Evolutionary conservation across 441 rosid genomes (phyloP), one percentile per base, ranked within the genome.

Genomic region (Theobroma grandiflorum): DNA sequence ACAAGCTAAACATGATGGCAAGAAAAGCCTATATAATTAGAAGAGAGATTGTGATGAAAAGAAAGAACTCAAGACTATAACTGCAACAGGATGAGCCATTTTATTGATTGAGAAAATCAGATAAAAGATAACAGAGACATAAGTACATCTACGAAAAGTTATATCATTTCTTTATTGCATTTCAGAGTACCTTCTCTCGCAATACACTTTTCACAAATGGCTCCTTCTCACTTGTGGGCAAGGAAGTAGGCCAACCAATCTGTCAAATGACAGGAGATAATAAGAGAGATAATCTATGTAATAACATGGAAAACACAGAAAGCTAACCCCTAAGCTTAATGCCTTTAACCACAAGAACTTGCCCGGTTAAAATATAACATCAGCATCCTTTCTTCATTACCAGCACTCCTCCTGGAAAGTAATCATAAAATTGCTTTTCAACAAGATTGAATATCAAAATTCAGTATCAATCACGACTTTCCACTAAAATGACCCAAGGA

Each of bases 231-330:
- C 75, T 96, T 45, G 99, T 94, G 49, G 99, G 98, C 89, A 96
- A 82, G 18, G 97, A 92, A 73, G 93, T 89, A 81, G 99, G 99
- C 99, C 98, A 96, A 68, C 99, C 98, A 87, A 94, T 94, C 97
- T 96, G 90, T 81, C 88, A 66, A 82, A 53, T n/a, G 42, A 78
- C 43, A 12, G 58, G 20, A 8, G 18, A 72, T 37, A 53, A 59
- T 22, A 53, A 69, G 45, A 85, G 22, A 84, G 80, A 79, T 65
- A 57, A 76, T 59, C 22, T 16, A 68, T 10, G 71, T 18, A 38
- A 68, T 20, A 80, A 79, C 47, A 72, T 26, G 66, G 7, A 73
- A 26, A 58, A 63, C 15, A 31, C 22, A 15, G 50, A 62, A 12
- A 63, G 80, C 50, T 63, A 47, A 20, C 58, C 35, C 26, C 67